Base-by-base conservation (phyloP, 2,329 filamentous ascomycete genomes). In the Epichloe brachyelytri region DNA sequence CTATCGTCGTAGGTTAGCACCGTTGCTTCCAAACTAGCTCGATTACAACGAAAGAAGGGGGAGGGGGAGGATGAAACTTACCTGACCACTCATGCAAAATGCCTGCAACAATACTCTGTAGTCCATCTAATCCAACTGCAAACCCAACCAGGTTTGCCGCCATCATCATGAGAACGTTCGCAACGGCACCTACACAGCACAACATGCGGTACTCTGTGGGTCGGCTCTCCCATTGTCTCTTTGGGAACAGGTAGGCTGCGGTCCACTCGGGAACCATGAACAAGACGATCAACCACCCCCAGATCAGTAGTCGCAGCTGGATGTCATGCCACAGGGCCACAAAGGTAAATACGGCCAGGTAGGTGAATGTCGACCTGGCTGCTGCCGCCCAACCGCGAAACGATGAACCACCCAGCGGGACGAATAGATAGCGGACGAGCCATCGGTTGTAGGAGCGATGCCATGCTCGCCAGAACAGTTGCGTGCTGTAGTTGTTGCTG, bases 321-420 rank as follows among this genome's bases (percentile, higher is more conserved):
- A 98, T 95, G 61, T 98, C 93, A 68, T 98, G 93, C 93, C 93
- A 98, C 30, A 98, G 74, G 0, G 93, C 94, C 22, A 98, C 93
- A 61, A 98, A 98, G 0, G 89, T 96, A 65, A 98, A 98, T 34
- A 95, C 87, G 4, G 84, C 70, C 2, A 94, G 72, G 64, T 88
- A 93, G 51, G 91, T 96, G 48, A 80, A 60, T 2, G 91, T 73
- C 0, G 82, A 82, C 15, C 78, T 72, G 43, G 76, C 80, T 19
- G 71, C 67, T 38, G 71, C 67, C 33, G 67, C 56, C 60, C 71
- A 67, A 50, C 58, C 71, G 34, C 67, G 65, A 62, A 77, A 76
- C 33, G 71, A 72, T 2, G 76, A 71, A 6, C 93, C 91, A 38
- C 93, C 93, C 0, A 98, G 76, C 0, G 93, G 93, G 4, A 97